Conservation (phyloP, 2,329 filamentous ascomycete species). For the Canariomyces notabilis region DNA sequence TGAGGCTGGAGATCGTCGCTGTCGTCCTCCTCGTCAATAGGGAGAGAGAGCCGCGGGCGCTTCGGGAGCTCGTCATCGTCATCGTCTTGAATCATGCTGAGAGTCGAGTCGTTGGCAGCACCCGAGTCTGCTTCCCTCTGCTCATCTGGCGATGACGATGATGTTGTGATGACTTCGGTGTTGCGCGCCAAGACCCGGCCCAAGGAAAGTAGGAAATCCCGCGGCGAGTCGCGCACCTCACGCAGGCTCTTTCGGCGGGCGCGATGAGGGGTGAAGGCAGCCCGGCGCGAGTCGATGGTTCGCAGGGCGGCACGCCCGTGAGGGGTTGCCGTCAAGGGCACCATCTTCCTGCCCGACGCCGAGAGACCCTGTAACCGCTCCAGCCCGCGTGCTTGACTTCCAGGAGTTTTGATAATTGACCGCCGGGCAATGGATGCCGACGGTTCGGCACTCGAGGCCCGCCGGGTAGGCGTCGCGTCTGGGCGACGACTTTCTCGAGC, state of each 20-base stretch:
- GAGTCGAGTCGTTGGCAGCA: slow-evolving; percentile 19
- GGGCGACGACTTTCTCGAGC: slow-evolving; percentile 20
- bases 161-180: slow-evolving; percentile 41
- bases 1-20: slow-evolving; percentile 52
- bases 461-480: slow-evolving; percentile 30
- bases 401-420: slow-evolving; percentile 39
- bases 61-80: slow-evolving; percentile 25
- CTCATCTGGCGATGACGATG: slow-evolving; percentile 40
- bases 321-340: slow-evolving; percentile 41
- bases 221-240: slow-evolving; percentile 52
- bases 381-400: slow-evolving; percentile 28
- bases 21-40: slow-evolving; percentile 37
- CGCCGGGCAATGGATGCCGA: slow-evolving; percentile 32
- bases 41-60: slow-evolving; percentile 24
- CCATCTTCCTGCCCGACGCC: slow-evolving; percentile 42
- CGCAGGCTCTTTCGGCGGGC: slow-evolving; percentile 52
- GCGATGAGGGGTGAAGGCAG: slow-evolving; percentile 56
- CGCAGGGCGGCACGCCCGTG: slow-evolving; percentile 57
- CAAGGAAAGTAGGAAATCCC: slow-evolving; percentile 49
- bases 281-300: slow-evolving; percentile 54
- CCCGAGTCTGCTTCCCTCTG: slow-evolving; percentile 8
- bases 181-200: slow-evolving; percentile 49
- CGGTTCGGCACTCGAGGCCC: slow-evolving; percentile 34
- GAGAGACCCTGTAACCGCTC: slow-evolving; percentile 39
- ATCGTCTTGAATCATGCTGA: slow-evolving; percentile 18